Evolutionary conservation across 2,329 filamentous ascomycete genomes (phyloP).

Genomic region (Fusarium secorum): DNA sequence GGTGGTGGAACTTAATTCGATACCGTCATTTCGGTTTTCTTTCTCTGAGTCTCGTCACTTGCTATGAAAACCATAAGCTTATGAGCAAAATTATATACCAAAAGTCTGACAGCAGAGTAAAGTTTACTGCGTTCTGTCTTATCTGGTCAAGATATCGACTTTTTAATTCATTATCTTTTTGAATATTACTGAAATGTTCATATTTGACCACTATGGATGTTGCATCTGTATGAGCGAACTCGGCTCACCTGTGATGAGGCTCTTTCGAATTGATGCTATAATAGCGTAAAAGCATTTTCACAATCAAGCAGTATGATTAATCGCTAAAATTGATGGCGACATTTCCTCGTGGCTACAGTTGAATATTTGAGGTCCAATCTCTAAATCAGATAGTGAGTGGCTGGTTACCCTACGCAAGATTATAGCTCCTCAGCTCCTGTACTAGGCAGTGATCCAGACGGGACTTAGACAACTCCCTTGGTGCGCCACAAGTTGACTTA

Average conservation of each 20-base stretch:
- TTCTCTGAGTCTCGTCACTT: background rate
- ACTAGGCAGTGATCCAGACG: background rate
- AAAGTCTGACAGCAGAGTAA: background rate
- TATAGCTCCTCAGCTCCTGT: background rate
- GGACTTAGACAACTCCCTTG: background rate
- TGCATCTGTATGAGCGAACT: background rate
- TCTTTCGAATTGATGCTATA: background rate
- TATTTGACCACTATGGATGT: too few species aligned
- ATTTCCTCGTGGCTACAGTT: background rate
- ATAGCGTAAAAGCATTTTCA: background rate
- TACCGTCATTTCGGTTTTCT: conserved; percentile 3
- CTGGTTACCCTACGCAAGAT: background rate
- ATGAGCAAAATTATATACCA: background rate
- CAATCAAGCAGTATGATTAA: background rate
- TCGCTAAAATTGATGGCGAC: background rate
- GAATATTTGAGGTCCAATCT: background rate
- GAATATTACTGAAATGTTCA: background rate
- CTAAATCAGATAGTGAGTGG: background rate
- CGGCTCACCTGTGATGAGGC: background rate
- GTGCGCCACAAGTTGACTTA: conserved; percentile 15
- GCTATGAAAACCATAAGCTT: background rate
- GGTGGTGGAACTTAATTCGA: conserved; percentile 15
- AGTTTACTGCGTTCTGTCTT: background rate
- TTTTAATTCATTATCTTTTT: background rate
- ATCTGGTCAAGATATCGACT: too few species aligned